phyloP scores from a whole-genome alignment of 345 rosid genomes.

The Clausena lansium region DNA sequence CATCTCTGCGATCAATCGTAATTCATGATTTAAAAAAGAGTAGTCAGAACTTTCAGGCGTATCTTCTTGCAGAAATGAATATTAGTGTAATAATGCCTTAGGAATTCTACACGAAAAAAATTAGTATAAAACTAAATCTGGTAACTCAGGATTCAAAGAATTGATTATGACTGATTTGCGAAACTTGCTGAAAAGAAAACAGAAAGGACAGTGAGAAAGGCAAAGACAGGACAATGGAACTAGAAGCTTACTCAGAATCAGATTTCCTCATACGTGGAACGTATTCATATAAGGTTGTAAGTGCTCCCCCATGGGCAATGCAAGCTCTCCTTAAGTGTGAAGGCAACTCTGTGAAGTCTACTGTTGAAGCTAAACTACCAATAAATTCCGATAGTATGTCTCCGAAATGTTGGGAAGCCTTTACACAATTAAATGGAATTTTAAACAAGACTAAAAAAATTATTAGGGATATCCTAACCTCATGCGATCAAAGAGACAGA shows the following conservation, averaged over 20 bases:
- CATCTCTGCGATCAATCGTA: constrained; percentile 48
- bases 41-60: background rate
- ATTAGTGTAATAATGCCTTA: background rate
- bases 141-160: background rate
- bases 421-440: constrained; percentile 22
- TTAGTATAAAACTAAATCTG: background rate
- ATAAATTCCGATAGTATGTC: constrained; percentile 72
- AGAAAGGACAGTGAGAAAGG: background rate
- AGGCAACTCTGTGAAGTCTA: constrained; percentile 56
- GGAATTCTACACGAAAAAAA: background rate
- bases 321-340: constrained; percentile 80
- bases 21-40: constrained; percentile 1
- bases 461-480: background rate
- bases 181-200: background rate
- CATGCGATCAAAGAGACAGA: background rate
- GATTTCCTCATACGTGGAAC: constrained; percentile 85
- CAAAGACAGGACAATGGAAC: background rate
- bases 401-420: constrained; percentile 97
- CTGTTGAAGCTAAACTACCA: constrained; percentile 66
- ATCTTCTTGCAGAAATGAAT: background rate
- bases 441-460: constrained; percentile 10
- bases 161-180: background rate
- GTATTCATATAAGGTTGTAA: constrained; percentile 71
- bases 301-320: constrained; percentile 68
- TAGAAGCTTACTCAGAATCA: constrained; percentile 58